Evolutionary conservation across 306 rosid species (phyloP), one percentile per base, ranked within the genome.

Genomic region (Vicia faba): DNA sequence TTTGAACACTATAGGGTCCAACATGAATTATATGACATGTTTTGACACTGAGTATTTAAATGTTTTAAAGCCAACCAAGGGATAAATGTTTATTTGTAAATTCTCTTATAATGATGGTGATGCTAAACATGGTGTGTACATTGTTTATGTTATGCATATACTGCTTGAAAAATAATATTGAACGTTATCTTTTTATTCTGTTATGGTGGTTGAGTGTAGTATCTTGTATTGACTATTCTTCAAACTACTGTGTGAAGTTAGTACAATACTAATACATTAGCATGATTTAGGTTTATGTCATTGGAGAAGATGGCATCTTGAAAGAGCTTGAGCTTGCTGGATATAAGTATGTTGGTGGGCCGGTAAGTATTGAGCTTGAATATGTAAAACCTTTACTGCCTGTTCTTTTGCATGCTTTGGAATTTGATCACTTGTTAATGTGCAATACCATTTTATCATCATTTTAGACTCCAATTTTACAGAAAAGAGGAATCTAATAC

Each of bases 251-350:
- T 40, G n/a, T 62, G 12, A 68, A 49, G 20, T 56, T 71, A 68
- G 64, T 71, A 55, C 45, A 60, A 29, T 68, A 61, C 84, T 80
- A 66, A 73, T 73, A 57, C 28, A 54, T 46, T 39, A 66, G 60
- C 49, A 58, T 74, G 74, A 79, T 75, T 72, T 71, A 93, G 99
- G 88, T 93, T 61, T 93, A 93, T 61, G 97, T 93, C 81, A 90
- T 93, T 68, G 99, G 99, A 44, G 99, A 93, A 82, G 99, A 93
- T 13, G 99, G 99, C 40, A 90, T 93, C 82, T 81, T 90, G 89
- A 93, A 93, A 82, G 99, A 90, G 85, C 97, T 93, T 65, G 96
- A 93, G 78, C 97, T 90, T 50, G 99, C 99, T 66, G 99, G 99
- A 81, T 84, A 73, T 85, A 89, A 85, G 64, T 88, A 90, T 76